Conservation (phyloP, 2,329 filamentous ascomycete species). For the Penicillium sp. region DNA sequence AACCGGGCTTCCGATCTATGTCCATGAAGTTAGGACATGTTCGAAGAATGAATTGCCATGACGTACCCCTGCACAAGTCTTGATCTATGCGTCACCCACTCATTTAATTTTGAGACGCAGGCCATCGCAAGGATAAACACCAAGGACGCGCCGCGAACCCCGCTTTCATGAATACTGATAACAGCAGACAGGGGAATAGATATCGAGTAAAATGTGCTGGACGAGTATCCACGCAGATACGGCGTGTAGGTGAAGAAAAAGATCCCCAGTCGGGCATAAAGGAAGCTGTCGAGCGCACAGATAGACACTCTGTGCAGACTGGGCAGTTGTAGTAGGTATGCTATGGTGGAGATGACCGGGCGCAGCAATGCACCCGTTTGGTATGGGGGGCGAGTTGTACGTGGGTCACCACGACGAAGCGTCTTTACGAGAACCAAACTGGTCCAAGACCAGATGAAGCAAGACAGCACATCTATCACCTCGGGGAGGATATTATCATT, state of each 20-base stretch:
- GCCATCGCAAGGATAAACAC: background rate
- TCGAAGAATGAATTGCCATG: background rate
- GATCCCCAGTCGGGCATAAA: conserved; percentile 5
- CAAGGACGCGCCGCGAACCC: background rate
- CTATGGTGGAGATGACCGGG: background rate
- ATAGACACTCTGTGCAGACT: conserved; percentile 3
- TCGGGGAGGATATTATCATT: background rate
- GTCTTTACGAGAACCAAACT: conserved; percentile 3
- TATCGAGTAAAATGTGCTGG: conserved; percentile 1
- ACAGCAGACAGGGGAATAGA: conserved; percentile 2
- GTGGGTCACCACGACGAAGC: conserved; percentile 5
- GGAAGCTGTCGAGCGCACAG: background rate
- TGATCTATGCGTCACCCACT: background rate
- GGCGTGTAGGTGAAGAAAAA: conserved; percentile 4
- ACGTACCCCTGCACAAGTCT: background rate
- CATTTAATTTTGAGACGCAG: background rate
- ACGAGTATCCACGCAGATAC: background rate
- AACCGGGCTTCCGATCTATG: background rate
- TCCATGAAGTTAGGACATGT: background rate
- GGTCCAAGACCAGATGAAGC: conserved; percentile 1
- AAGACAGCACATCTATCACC: background rate
- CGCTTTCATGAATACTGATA: background rate
- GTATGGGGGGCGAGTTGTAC: conserved; percentile 4
- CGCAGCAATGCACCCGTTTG: conserved; percentile 1
- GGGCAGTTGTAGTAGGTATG: background rate